These are phyloP conservation scores for Cercospora sp. DNA, from an alignment of 2,329 filamentous ascomycete genomes.

Conservation along the genomic window DNA sequence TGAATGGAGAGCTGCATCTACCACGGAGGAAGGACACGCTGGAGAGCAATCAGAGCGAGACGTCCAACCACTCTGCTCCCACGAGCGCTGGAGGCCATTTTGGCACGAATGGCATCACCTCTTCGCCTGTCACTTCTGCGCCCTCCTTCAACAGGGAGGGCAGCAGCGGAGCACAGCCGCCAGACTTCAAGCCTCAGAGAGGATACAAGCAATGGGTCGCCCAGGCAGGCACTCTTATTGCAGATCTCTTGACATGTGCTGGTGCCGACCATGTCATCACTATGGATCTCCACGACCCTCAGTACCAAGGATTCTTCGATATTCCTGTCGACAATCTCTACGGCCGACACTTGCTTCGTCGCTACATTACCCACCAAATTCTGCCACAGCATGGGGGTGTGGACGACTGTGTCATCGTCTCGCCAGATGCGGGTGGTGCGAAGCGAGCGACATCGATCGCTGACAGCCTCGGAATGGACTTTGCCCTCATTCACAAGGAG, in stretches of 20 bases:
- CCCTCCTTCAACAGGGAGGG: constrained; percentile 39
- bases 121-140: constrained; percentile 14
- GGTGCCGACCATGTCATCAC: constrained; percentile 97
- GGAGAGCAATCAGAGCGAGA: constrained; percentile 36
- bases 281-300: constrained; percentile 93
- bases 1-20: constrained; percentile 39
- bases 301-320: constrained; percentile 99
- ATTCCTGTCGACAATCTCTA: constrained; percentile 98
- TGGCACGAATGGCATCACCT: constrained; percentile 10
- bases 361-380: constrained; percentile 75
- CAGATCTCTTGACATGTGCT: constrained; percentile 90
- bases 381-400: constrained; percentile 70
- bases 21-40: constrained; percentile 35
- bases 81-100: background rate
- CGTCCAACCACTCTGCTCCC: constrained; percentile 20
- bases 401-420: constrained; percentile 71
- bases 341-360: constrained; percentile 70
- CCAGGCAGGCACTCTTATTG: constrained; percentile 91
- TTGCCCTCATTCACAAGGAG: constrained; percentile 98
- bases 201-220: constrained; percentile 99
- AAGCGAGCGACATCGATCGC: constrained; percentile 96
- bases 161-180: constrained; percentile 50
- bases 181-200: constrained; percentile 72
- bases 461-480: constrained; percentile 88
- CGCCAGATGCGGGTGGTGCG: constrained; percentile 91